These are phyloP conservation scores for Trametes cubensis DNA, from an alignment of 768 basidiomycete genomes.

Conservation along the genomic window DNA sequence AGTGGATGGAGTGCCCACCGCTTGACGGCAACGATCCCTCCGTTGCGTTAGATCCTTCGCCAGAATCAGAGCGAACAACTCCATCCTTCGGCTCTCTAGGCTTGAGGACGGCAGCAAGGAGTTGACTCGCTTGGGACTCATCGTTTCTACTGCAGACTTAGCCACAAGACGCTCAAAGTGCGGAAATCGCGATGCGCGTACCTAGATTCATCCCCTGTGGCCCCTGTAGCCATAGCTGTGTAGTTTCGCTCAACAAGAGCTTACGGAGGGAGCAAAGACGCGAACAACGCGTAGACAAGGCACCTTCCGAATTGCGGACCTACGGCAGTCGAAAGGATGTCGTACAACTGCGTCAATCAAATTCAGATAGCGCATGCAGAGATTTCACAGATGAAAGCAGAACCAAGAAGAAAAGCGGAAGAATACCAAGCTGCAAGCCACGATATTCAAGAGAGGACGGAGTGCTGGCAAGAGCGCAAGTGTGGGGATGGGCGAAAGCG, in stretches of 20 bases:
- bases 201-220: slow-evolving; percentile 6
- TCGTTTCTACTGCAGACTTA: slow-evolving; percentile 14
- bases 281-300: slow-evolving; percentile 4
- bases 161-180: background rate
- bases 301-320: background rate
- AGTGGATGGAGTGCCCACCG: slow-evolving; percentile 39
- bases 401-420: background rate
- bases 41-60: background rate
- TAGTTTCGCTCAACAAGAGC: background rate
- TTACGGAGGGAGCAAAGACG: background rate
- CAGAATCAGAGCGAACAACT: too few species aligned
- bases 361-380: background rate
- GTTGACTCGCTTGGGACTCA: slow-evolving; percentile 31
- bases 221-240: background rate
- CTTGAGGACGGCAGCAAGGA: slow-evolving; percentile 21
- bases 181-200: background rate
- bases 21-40: slow-evolving; percentile 11
- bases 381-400: background rate
- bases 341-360: background rate
- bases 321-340: background rate
- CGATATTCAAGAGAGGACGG: background rate
- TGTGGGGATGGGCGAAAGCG: background rate
- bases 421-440: background rate
- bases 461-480: background rate
- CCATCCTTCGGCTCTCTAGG: slow-evolving; percentile 9